Evolutionary conservation across 2,329 filamentous ascomycete species (phyloP), one percentile per base, ranked within the genome.

Genomic region (Claviceps cyperi): DNA sequence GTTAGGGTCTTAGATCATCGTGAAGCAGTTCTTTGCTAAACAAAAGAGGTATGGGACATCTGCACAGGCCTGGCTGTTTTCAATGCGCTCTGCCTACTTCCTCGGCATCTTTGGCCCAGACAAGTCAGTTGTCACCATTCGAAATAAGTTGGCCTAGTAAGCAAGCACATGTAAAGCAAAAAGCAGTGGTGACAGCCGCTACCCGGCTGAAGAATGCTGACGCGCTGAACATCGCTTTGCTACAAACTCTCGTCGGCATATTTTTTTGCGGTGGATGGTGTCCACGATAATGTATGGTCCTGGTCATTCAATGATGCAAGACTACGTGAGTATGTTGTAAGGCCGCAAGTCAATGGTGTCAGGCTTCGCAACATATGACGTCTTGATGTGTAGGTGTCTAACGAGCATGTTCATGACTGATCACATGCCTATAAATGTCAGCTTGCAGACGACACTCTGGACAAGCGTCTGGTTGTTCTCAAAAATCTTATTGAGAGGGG

Each of bases 41-140:
- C 22, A 35, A 48, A 22, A 21, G 32, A 44, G 15, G 9, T 32
- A 15, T 35, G 17, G 47, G 39, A 15, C 28, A 46, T 49, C 28
- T 5, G 44, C 6, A 40, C 52, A 78, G 75, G 52, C 64, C 0
- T 76, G 78, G 49, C 65, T 85, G 32, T 78, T 79, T 50, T 49
- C 74, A 24, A 75, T 75, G 51, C 71, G 81, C 43, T 67, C 74
- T 17, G 66, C 71, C 15, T 84, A 83, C 60, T 65, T 85, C 5
- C 50, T 72, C 15, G 82, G 81, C 1, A 38, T 74, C 2, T 83
- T 85, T 64, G 81, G 79, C 3, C 65, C 69, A 5, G 70, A 73
- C 54, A 59, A 53, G 32, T 50, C 53, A 24, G 44, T 47, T 39
- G 49, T 46, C 6, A 32, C 39, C 14, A 43, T 44, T 21, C 45